Percentiles rank a stretch among this genome's conserved stretches.
phyloP scores from a whole-genome alignment of 148 eudicot genomes.

The Amaranthus cruentus region DNA sequence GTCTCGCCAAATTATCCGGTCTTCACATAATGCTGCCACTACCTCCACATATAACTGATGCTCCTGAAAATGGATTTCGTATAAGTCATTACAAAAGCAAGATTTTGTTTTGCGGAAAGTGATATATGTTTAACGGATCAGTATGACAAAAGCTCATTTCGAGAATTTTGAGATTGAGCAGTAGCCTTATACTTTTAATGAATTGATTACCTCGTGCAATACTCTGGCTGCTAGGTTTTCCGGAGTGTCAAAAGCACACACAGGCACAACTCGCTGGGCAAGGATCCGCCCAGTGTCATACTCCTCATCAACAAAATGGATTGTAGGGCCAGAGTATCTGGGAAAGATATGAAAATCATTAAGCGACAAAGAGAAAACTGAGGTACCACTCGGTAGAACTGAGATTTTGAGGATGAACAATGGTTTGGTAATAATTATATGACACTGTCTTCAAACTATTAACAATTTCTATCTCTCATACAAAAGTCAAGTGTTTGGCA shows the following conservation, averaged over 20 bases:
- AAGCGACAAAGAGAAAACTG: background rate
- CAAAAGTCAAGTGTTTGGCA: background rate
- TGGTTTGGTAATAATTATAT: too few relatives aligned
- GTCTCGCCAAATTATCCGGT: slow-evolving; percentile 69
- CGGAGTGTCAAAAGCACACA: slow-evolving; percentile 60
- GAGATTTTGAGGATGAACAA: background rate
- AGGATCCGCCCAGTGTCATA: slow-evolving; percentile 87
- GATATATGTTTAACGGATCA: too few relatives aligned
- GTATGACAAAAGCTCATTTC: too few relatives aligned
- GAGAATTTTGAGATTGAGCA: too few relatives aligned
- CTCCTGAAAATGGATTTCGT: slow-evolving; percentile 39
- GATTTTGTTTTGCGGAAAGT: too few relatives aligned
- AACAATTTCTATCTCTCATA: background rate
- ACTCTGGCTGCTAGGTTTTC: slow-evolving; percentile 77
- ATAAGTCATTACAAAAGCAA: too few relatives aligned
- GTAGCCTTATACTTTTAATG: too few relatives aligned
- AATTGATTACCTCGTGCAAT: slow-evolving; percentile 55
- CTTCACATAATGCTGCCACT: slow-evolving; percentile 73
- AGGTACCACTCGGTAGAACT: background rate
- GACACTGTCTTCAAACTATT: too few relatives aligned
- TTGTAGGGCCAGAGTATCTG: slow-evolving; percentile 81
- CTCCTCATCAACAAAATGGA: slow-evolving; percentile 80
- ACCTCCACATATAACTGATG: slow-evolving; percentile 74
- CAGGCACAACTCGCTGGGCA: slow-evolving; percentile 75
- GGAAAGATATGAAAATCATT: background rate